Evolutionary conservation across 1,139 yeast genomes (phyloP), one percentile per base, ranked within the genome.

Genomic region (Scheffersomyces quercinus): DNA sequence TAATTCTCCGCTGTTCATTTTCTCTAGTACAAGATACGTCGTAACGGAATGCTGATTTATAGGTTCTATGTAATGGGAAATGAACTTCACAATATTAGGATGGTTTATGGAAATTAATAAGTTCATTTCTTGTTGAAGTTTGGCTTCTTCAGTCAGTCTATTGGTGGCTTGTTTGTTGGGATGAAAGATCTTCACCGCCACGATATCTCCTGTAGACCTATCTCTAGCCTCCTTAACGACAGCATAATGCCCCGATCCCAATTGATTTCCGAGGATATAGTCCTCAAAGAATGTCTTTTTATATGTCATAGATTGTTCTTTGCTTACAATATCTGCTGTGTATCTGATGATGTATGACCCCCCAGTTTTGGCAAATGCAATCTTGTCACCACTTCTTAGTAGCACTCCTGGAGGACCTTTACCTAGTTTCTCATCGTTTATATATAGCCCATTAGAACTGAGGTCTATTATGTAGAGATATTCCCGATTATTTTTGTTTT

Each of bases 161-260:
- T 29, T 43, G 34, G 39, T 39, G 6, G 46, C 51, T 29, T 9
- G 41, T 31, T 74, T 77, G 46, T 81, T 82, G 0, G 90, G 88
- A 57, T 85, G 86, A 59, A 85, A 85, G n/a, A 85, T 82, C 56
- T 85, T 85, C 3, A 85, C 88, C 0, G 93, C 93, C 35, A 82
- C 85, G 1, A 75, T 63, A 44, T 76, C 76, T 0, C 88, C 88
- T 0, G 83, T 74, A 12, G 65, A 60, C 50, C 82, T 75, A 50
- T 79, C 75, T 16, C 74, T 68, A 2, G 89, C 89, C 50, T 84
- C 88, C 56, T 81, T 83, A 2, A 86, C 95, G 14, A 82, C 80
- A 1, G 93, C 93, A 59, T 85, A 86, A 63, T 85, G 93, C 0
- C 95, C 95, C 3, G 85, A 68, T 0, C 95, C 95, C 26, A 86